Percentiles rank a stretch among this genome's conserved stretches.
Conservation (phyloP, 345 rosid genomes). For the Kernera saxatilis region DNA sequence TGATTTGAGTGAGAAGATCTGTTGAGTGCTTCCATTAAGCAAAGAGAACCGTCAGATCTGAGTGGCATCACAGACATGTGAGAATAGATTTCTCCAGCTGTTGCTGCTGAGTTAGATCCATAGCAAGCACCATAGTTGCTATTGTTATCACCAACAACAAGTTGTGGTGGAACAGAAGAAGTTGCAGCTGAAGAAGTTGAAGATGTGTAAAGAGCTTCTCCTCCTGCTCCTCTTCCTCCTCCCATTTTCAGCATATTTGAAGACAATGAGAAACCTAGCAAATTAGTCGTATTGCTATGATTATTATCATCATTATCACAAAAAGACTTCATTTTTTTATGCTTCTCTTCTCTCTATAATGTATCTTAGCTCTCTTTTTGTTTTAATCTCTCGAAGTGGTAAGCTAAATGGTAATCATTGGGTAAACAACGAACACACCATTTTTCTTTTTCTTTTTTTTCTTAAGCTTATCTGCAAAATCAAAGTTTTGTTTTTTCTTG, state of each 20-base stretch:
- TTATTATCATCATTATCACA: constrained; percentile 48
- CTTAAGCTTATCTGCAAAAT: neutral
- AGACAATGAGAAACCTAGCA: constrained; percentile 87
- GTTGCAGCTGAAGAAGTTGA: constrained; percentile 28
- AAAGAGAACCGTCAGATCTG: constrained; percentile 92
- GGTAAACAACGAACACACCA: constrained; percentile 21
- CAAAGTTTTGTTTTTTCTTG: constrained; percentile 25
- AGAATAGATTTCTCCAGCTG: constrained; percentile 40
- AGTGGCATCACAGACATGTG: constrained; percentile 78
- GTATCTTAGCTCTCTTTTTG: neutral
- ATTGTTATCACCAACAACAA: constrained; percentile 33
- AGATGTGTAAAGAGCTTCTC: constrained; percentile 25
- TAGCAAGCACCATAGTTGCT: constrained; percentile 44
- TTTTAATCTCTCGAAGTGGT: neutral
- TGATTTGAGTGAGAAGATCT: constrained; percentile 49
- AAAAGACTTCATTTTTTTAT: constrained; percentile 51
- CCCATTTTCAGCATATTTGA: constrained; percentile 63
- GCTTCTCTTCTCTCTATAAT: constrained; percentile 19
- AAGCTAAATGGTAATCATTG: constrained; percentile 59
- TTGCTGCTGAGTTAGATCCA: constrained; percentile 34
- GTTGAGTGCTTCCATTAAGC: constrained; percentile 77
- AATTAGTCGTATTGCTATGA: constrained; percentile 33
- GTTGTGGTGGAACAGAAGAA: constrained; percentile 23
- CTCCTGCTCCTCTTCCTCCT: constrained; percentile 26
- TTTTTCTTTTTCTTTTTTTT: neutral